Percentiles rank a stretch among this genome's conserved stretches.
phyloP scores from a whole-genome alignment of 208 protist genomes.

The Leishmania gerbilli region DNA sequence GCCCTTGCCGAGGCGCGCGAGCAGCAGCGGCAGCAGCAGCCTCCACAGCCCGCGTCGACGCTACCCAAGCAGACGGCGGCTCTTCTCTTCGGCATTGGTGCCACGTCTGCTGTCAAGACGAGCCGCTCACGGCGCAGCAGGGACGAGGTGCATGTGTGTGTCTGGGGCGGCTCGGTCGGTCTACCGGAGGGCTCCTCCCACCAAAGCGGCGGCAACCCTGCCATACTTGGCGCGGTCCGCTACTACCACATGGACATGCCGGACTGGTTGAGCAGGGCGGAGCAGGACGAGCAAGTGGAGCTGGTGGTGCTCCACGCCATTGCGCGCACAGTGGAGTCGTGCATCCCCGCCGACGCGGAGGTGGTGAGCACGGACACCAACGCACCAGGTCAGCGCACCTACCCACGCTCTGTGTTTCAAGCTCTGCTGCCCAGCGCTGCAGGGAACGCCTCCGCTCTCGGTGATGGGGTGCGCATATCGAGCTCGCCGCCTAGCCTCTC shows the following conservation, averaged over 20 bases:
- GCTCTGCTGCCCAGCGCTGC: constrained; percentile 2
- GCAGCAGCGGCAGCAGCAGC: background rate
- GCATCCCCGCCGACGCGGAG: constrained; percentile 7
- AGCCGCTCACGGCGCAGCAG: constrained; percentile 32
- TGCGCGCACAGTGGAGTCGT: constrained; percentile 19
- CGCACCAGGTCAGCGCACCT: background rate
- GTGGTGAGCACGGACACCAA: background rate
- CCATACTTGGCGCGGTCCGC: constrained; percentile 10
- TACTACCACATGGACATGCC: constrained; percentile 49
- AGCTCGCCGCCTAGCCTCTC: background rate
- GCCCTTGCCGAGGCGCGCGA: constrained; percentile 4
- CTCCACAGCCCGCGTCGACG: background rate
- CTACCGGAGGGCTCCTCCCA: background rate
- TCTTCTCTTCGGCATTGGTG: constrained; percentile 59
- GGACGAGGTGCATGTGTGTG: constrained; percentile 50
- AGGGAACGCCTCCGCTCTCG: background rate
- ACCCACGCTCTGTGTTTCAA: constrained; percentile 9
- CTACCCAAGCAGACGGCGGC: background rate
- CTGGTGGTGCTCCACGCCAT: constrained; percentile 54
- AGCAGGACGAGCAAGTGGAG: constrained; percentile 60
- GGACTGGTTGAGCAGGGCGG: constrained; percentile 21
- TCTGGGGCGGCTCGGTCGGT: constrained; percentile 37
- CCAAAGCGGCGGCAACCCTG: background rate
- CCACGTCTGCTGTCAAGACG: constrained; percentile 57
- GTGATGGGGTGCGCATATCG: background rate